These are phyloP conservation scores for Neodidymelliopsis sp. DNA, from an alignment of 2,329 filamentous ascomycete species.

Conservation along the genomic window DNA sequence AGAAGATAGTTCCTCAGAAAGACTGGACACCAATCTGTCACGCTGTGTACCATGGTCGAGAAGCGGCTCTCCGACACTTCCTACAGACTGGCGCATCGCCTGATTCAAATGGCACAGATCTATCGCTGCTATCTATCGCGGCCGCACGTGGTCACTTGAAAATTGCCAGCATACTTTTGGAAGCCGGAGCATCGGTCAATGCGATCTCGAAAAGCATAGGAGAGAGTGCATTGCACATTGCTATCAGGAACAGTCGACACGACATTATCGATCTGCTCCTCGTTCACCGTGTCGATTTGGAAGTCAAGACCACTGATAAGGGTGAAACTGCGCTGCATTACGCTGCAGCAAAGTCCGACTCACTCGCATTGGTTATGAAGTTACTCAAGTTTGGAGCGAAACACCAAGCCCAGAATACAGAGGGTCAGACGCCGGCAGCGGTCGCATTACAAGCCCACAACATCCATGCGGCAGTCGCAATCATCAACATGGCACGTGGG, in stretches of 20 bases:
- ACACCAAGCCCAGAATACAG: constrained; percentile 30
- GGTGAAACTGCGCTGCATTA: constrained; percentile 46
- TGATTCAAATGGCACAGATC: constrained; percentile 26
- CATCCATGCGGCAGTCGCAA: constrained; percentile 40
- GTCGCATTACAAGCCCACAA: constrained; percentile 37
- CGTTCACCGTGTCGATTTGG: constrained; percentile 29
- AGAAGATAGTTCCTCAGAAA: constrained; percentile 31
- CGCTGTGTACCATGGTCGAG: constrained; percentile 41
- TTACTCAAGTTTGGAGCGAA: constrained; percentile 40
- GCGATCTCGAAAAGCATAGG: constrained; percentile 26
- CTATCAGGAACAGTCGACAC: constrained; percentile 33
- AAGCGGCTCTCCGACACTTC: constrained; percentile 43
- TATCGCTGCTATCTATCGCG: constrained; percentile 41
- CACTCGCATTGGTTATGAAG: constrained; percentile 29
- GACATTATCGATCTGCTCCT: constrained; percentile 40
- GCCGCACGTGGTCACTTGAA: constrained; percentile 35
- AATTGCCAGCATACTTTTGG: constrained; percentile 36
- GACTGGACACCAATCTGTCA: constrained; percentile 43
- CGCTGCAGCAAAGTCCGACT: constrained; percentile 36
- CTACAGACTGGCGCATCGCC: constrained; percentile 37
- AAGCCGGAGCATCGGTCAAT: constrained; percentile 39
- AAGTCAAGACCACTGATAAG: constrained; percentile 28
- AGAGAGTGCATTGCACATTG: constrained; percentile 44
- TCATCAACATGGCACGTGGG: constrained; percentile 40
- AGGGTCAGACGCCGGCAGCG: constrained; percentile 37